Base-by-base conservation (phyloP, 768 basidiomycete species). In the Agaricus sinodeliciosus region DNA sequence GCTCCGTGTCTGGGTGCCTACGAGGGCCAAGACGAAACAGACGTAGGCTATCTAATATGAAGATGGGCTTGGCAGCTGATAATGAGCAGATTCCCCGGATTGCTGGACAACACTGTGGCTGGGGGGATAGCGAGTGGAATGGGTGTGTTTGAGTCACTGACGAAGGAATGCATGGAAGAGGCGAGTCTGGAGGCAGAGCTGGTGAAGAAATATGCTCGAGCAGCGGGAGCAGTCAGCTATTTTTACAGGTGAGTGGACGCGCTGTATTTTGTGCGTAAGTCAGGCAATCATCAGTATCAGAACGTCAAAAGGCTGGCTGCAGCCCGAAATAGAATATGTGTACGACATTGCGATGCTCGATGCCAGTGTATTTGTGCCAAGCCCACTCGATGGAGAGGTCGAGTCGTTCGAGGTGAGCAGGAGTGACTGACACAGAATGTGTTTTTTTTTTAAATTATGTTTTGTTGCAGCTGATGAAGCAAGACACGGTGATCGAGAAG, bases 161-260 rank as follows among this genome's bases (percentile, higher is more conserved):
- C 94, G 35, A 96, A 95, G 63, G 95, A 97, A 66, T 87, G 90
- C 50, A 85, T 82, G 76, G 95, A 98, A 63, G 95, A 99, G 66
- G 95, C 94, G 2, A 91, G 85, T 59, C 73, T 97, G 19, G 72
- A 75, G 3, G 84, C 84, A 48, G 66, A 72, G n/a, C 63, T 91
- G 42, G 81, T 90, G 9, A 71, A 77, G 44, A 69, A 74, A 18
- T 69, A 85, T 55, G 73, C 84, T 11, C 79, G 76, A 55, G 60
- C 79, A 6, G 80, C 75, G 9, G 93, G 94, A 3, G 77, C 80
- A 1, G 67, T 92, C 45, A 90, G 87, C 56, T 97, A 97, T 71
- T 91, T 89, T 70, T 84, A 78, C 65, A 77, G 77, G 87, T 87
- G 40, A 45, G 31, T 48, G 53, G 45, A 34, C n/a, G 22, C 19